phyloP scores from a whole-genome alignment of 2,329 filamentous ascomycete species.

The Pseudonectria foliicola region DNA sequence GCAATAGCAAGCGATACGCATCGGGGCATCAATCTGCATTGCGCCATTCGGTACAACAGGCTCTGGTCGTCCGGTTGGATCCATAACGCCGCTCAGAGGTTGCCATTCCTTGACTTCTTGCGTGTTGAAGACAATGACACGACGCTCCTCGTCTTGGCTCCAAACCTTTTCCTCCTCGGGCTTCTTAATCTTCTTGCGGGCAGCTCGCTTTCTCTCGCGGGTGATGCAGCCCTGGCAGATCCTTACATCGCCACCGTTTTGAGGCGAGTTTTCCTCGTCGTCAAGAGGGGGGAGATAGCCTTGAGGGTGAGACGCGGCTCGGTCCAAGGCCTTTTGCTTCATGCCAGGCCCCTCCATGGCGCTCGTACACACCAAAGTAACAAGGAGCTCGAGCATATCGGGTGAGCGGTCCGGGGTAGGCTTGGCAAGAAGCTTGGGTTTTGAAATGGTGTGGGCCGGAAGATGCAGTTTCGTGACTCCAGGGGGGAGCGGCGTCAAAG shows the following conservation, averaged over 20 bases:
- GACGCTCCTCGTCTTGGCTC: slow-evolving; percentile 68
- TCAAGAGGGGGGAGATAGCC: slow-evolving; percentile 31
- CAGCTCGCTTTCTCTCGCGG: slow-evolving; percentile 83
- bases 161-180: slow-evolving; percentile 87
- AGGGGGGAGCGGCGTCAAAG: slow-evolving; percentile 65
- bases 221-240: slow-evolving; percentile 91
- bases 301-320: slow-evolving; percentile 37
- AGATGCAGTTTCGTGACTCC: slow-evolving; percentile 77
- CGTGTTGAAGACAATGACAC: slow-evolving; percentile 88
- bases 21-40: slow-evolving; percentile 76
- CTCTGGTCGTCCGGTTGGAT: slow-evolving; percentile 35
- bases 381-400: slow-evolving; percentile 73
- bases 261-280: slow-evolving; percentile 62
- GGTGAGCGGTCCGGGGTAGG: slow-evolving; percentile 56
- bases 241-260: slow-evolving; percentile 87
- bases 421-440: slow-evolving; percentile 82
- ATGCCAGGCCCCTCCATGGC: slow-evolving; percentile 71
- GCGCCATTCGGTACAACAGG: slow-evolving; percentile 48
- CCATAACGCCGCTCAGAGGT: slow-evolving; percentile 46
- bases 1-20: slow-evolving; percentile 97
- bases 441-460: slow-evolving; percentile 85
- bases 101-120: slow-evolving; percentile 82
- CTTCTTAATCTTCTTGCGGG: slow-evolving; percentile 88
- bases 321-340: slow-evolving; percentile 59
- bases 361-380: slow-evolving; percentile 83